These are phyloP conservation scores for Globisporangium viniferum DNA, from an alignment of 352 stramenopile genomes.

Conservation along the genomic window DNA sequence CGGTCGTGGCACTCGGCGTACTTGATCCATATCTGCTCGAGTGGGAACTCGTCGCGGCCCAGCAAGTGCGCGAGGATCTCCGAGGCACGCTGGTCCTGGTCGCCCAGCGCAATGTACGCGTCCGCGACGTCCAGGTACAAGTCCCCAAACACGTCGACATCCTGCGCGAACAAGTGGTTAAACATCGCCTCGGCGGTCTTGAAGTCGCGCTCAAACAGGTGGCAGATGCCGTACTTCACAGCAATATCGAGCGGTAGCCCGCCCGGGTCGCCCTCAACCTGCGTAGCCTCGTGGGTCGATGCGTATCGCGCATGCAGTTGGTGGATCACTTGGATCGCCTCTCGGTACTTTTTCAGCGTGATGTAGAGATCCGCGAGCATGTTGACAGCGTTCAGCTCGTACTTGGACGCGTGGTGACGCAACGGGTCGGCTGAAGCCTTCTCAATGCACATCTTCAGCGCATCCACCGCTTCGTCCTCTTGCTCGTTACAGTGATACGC, in stretches of 20 bases:
- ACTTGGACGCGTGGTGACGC: constrained; percentile 64
- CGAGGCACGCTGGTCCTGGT: constrained; percentile 62
- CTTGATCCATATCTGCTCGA: constrained; percentile 83
- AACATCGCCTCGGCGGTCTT: constrained; percentile 79
- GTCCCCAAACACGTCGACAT: constrained; percentile 83
- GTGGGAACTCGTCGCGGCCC: constrained; percentile 58
- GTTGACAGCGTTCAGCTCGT: constrained; percentile 86
- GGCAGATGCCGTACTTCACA: constrained; percentile 86
- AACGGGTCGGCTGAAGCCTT: constrained; percentile 65
- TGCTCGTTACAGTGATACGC: constrained; percentile 88
- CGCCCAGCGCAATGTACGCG: constrained; percentile 68
- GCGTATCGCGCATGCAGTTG: constrained; percentile 68
- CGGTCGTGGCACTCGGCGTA: constrained; percentile 75
- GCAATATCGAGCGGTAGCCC: constrained; percentile 81
- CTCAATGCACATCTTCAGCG: constrained; percentile 81
- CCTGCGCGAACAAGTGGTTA: constrained; percentile 76
- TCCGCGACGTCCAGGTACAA: constrained; percentile 83
- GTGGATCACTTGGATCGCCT: constrained; percentile 79
- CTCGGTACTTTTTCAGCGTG: constrained; percentile 78
- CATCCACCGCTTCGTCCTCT: constrained; percentile 80
- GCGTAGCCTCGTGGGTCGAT: constrained; percentile 46
- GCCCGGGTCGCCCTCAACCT: constrained; percentile 62
- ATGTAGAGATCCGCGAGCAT: constrained; percentile 88
- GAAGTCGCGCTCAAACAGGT: constrained; percentile 75
- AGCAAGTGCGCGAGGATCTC: constrained; percentile 70